Evolutionary conservation across 2,329 filamentous ascomycete species (phyloP), one percentile per base, ranked within the genome.

Genomic region (Talaromyces marneffei): DNA sequence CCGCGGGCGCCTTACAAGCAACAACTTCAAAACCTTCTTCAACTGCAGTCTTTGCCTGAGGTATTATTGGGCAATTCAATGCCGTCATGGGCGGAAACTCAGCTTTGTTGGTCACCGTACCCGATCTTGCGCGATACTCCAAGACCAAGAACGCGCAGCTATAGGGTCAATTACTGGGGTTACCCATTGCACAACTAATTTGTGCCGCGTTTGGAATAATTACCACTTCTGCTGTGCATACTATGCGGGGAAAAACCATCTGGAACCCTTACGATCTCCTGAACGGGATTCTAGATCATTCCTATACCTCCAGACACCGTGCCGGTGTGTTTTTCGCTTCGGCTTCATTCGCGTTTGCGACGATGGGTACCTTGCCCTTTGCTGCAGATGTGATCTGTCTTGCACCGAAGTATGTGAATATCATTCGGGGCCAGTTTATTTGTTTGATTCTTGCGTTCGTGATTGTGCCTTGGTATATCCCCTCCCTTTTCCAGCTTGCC

Each of bases 261-360:
- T 75, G 74, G 74, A 75, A 75, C 35, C 66, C 71, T 7, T 75
- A 74, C 66, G 73, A 75, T 42, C 63, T 76, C 6, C 66, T 75
- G 2, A 69, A 73, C 7, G 68, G 71, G 9, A 75, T 77, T 14
- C 65, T 77, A 6, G 74, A 77, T 39, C 71, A 73, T 59, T 66
- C 74, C 25, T 74, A 72, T 65, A 70, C 63, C 2, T 65, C 71
- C 1, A 69, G 65, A 2, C 67, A 67, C 2, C 65, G 74, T 3
- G 67, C 70, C 0, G 74, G 69, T 1, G 69, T 77, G 33, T 75
- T 75, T 57, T 72, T 77, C 18, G 71, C 66, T 5, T 65, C 68
- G 25, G 63, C 64, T 5, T 50, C 62, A 8, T 67, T 67, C 54
- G 66, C 66, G 8, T 68, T 68, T 44, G 64, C 66, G 14, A 65